Evolutionary conservation across 2,329 filamentous ascomycete genomes (phyloP), one percentile per base, ranked within the genome.

Genomic region (Alternaria burnsii): DNA sequence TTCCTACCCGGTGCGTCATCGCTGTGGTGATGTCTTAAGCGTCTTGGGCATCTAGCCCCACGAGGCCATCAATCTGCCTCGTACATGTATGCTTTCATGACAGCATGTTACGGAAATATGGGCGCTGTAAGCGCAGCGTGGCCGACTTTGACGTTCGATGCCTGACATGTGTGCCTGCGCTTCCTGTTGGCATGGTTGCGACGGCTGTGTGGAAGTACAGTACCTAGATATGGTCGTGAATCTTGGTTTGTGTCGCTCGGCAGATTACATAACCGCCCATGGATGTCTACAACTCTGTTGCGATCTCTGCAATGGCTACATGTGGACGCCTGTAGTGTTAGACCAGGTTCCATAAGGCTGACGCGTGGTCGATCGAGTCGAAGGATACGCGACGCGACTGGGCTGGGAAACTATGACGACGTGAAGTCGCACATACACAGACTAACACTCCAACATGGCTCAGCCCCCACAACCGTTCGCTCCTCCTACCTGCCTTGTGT

Each of bases 1-100:
- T 51, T 22, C 58, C 57, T n/a, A 51, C 43, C 22, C 4, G 22
- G 32, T 43, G 38, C 38, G 26, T 14, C 30, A 52, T 57, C 26
- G 46, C 42, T 30, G 16, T 22, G 26, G 40, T 43, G 50, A n/a
- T 34, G 11, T 50, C 10, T 28, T 18, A 22, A 26, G 7, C 16
- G 28, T 18, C 11, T n/a, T 36, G n/a, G n/a, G 11, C 14, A 50
- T 24, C 18, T 12, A 30, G 24, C 28, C n/a, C 43, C 34, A 18
- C 11, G 26, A 10, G 18, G 46, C 28, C 28, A 34, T 34, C 18
- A 28, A 36, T 10, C 12, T 30, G 30, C 47, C 18, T 14, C 30
- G 18, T 24, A 24, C 12, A 24, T 36, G n/a, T 20, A 30, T 28
- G 43, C 43, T 30, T 20, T 12, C 26, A 32, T 47, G 43, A 1